Conservation (phyloP, 2,329 filamentous ascomycete species). For the Penicillium vulpinum region DNA sequence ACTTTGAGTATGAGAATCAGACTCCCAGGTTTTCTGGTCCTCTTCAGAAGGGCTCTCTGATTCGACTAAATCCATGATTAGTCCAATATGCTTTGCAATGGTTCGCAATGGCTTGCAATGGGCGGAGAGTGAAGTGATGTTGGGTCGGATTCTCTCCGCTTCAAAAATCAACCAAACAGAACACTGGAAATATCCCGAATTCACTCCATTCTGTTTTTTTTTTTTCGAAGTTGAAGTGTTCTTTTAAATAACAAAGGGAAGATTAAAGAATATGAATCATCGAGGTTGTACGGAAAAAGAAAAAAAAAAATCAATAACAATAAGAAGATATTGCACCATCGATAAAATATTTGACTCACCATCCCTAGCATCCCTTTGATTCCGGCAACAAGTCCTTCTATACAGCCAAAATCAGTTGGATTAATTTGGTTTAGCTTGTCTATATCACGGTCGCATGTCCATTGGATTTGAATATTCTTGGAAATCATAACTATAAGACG, state of each 20-base stretch:
- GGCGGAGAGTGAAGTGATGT: slow-evolving; percentile 20
- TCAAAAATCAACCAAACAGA: slow-evolving; percentile 7
- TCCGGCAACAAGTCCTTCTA: slow-evolving; percentile 20
- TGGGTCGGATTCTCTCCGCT: slow-evolving; percentile 10
- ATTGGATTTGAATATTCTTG: neutral
- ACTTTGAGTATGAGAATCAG: slow-evolving; percentile 28
- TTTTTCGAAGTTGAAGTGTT: neutral
- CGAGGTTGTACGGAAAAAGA: slow-evolving; percentile 24
- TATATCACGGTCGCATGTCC: slow-evolving; percentile 3
- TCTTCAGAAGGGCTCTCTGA: slow-evolving; percentile 39
- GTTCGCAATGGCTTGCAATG: slow-evolving; percentile 5
- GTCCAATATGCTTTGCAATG: neutral
- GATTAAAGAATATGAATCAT: slow-evolving; percentile 19
- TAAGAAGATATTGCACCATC: slow-evolving; percentile 25
- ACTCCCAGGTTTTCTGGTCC: slow-evolving; percentile 37
- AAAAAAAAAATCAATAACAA: slow-evolving; percentile 7
- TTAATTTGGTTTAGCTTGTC: neutral
- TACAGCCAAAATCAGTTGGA: neutral
- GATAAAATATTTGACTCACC: slow-evolving; percentile 28
- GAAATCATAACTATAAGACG: slow-evolving; percentile 12
- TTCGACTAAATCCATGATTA: slow-evolving; percentile 38
- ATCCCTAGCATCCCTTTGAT: slow-evolving; percentile 23
- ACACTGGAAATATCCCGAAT: neutral
- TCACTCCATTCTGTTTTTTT: neutral
- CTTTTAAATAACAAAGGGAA: neutral